A percentile compares a stretch with the other conserved stretches of the same genome.
Conservation (phyloP, 208 protist genomes). For the Crithidia brevicula region DNA sequence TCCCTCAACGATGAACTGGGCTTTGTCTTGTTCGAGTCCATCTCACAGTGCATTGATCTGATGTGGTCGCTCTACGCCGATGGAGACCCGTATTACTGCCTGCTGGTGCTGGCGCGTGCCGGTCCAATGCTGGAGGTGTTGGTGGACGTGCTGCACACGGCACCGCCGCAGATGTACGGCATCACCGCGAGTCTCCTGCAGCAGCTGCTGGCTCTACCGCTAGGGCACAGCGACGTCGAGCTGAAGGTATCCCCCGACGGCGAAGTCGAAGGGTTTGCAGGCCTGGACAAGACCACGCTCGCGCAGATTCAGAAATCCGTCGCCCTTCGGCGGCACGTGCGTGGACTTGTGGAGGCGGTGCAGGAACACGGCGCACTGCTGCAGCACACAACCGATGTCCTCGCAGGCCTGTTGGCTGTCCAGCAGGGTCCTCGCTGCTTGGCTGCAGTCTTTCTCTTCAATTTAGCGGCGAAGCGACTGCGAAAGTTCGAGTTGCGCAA, state of each 20-base stretch:
- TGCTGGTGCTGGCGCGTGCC: conserved; percentile 67
- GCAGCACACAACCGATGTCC: conserved; percentile 46
- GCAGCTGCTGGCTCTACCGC: conserved; percentile 54
- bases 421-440: conserved; percentile 52
- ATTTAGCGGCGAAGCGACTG: conserved; percentile 43
- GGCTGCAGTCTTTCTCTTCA: conserved; percentile 51
- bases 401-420: conserved; percentile 44
- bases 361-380: conserved; percentile 47
- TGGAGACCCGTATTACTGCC: conserved; percentile 68
- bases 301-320: conserved; percentile 30
- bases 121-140: conserved; percentile 60
- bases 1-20: conserved; percentile 61
- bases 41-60: conserved; percentile 72
- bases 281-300: conserved; percentile 12
- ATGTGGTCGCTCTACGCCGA: conserved; percentile 73
- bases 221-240: conserved; percentile 40
- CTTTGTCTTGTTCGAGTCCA: conserved; percentile 63
- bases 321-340: conserved; percentile 48
- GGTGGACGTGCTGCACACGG: conserved; percentile 49
- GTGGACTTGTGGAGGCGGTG: conserved; percentile 46
- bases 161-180: conserved; percentile 67
- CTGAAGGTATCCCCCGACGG: not conserved
- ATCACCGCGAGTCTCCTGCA: conserved; percentile 51
- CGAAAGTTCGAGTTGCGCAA: conserved; percentile 36
- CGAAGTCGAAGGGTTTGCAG: not conserved